Base-by-base conservation (phyloP, 495 filamentous ascomycete species). In the Staphylotrichum tortipilum region DNA sequence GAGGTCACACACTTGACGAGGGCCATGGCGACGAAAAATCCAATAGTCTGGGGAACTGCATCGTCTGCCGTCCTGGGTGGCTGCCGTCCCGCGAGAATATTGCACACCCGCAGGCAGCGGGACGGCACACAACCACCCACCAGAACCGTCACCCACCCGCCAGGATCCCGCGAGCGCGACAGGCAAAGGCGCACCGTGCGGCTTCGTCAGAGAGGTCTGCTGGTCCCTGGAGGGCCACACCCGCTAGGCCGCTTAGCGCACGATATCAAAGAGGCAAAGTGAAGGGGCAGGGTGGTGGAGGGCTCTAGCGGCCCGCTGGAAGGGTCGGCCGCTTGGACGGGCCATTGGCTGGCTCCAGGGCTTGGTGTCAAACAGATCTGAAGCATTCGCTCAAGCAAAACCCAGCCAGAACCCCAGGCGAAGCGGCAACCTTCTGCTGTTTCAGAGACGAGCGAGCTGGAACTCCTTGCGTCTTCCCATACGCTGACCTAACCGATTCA, bases 31-130 rank as follows among this genome's bases (percentile, higher is more conserved):
- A 53, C 38, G 22, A 26, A 15, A n/a, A 50, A 39, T 38, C 24
- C 44, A 54, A 45, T 54, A 54, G 46, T 54, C 24, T 36, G 11
- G 30, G 45, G 24, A 29, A 39, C 30, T 49, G 30, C 30, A 44
- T 47, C 22, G 1, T 36, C 26, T 28, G 44, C 50, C 24, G 44
- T 8, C 29, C 28, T 47, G 29, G 40, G 29, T 18, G 11, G 38
- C 6, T 39, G 24, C 24, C 11, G 14, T 55, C 29, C 41, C 47
- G 41, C 24, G 34, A 12, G 14, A 45, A 29, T 45, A 55, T 55
- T 42, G 52, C 45, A 31, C 35, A 38, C 46, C 22, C 43, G 44
- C 50, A 41, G 36, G 6, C 22, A 11, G 43, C 7, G 23, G 29
- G 34, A 45, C 15, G 28, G 50, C 39, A 44, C 26, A 28, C 26